These are phyloP conservation scores for Curvularia lunata DNA, from an alignment of 2,329 filamentous ascomycete species.

Conservation along the genomic window DNA sequence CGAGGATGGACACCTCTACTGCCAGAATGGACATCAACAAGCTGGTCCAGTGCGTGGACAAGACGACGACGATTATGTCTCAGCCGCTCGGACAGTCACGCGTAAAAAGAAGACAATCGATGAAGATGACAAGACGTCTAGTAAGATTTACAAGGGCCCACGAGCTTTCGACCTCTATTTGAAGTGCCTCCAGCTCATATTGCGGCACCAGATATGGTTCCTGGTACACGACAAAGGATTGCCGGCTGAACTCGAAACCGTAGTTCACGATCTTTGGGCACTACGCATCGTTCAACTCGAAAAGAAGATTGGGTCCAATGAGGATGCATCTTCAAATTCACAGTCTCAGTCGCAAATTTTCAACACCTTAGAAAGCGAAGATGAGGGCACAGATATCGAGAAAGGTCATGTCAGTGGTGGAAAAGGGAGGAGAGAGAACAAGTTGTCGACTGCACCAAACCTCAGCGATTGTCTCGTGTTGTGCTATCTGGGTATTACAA, in stretches of 20 bases:
- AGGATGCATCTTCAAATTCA: slow-evolving; percentile 39
- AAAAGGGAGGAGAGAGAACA: slow-evolving; percentile 45
- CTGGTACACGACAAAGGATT: slow-evolving; percentile 71
- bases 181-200: slow-evolving; percentile 80
- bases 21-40: slow-evolving; percentile 76
- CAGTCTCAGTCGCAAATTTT: slow-evolving; percentile 61
- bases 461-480: slow-evolving; percentile 77
- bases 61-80: slow-evolving; percentile 72
- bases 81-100: slow-evolving; percentile 62
- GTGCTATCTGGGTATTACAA: slow-evolving; percentile 78
- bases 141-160: slow-evolving; percentile 66
- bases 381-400: slow-evolving; percentile 48
- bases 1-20: slow-evolving; percentile 79
- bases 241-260: slow-evolving; percentile 74
- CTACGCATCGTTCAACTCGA: slow-evolving; percentile 69
- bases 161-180: slow-evolving; percentile 79
- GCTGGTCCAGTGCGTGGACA: slow-evolving; percentile 42
- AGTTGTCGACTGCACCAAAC: slow-evolving; percentile 64
- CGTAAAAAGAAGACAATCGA: slow-evolving; percentile 60
- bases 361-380: slow-evolving; percentile 61
- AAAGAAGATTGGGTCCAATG: slow-evolving; percentile 48
- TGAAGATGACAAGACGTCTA: slow-evolving; percentile 53
- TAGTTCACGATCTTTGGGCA: slow-evolving; percentile 86
- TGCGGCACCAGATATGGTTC: slow-evolving; percentile 81
- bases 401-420: slow-evolving; percentile 34